Percentiles rank a stretch among this genome's conserved stretches.
These are phyloP conservation scores for Micractinium conductrix DNA, from an alignment of 139 green algal species.

Conservation along the genomic window DNA sequence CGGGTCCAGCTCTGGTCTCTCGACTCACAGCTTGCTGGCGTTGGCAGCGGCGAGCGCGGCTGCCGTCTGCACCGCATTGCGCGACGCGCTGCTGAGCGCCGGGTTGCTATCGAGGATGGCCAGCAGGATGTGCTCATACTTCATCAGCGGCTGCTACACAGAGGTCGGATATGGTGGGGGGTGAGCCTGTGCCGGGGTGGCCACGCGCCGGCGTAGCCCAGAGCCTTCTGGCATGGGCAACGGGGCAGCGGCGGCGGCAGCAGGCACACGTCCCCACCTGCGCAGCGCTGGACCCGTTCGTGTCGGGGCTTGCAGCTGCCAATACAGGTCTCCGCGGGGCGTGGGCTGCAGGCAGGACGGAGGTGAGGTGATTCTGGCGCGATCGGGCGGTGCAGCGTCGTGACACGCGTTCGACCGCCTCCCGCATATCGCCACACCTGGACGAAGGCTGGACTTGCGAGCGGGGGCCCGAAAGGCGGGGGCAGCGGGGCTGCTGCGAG, in stretches of 20 bases:
- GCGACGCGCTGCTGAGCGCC: slow-evolving; percentile 8
- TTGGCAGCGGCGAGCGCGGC: slow-evolving; percentile 12
- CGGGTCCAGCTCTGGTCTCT: background rate
- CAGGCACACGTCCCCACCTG: background rate
- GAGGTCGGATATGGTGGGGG: too few species aligned
- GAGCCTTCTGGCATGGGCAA: background rate
- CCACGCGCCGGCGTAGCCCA: background rate
- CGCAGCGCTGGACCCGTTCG: background rate
- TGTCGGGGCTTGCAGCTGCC: background rate
- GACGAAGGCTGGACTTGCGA: too few species aligned
- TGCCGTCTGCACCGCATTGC: slow-evolving; percentile 13
- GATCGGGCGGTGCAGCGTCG: background rate
- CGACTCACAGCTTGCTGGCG: slow-evolving; percentile 24
- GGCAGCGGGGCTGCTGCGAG: background rate
- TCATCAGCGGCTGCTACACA: background rate
- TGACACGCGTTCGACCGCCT: too few species aligned
- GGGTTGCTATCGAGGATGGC: slow-evolving; percentile 43
- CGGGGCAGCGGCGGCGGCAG: background rate
- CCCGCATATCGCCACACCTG: too few species aligned
- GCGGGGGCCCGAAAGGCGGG: background rate
- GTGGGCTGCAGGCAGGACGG: background rate
- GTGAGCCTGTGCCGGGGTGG: too few species aligned
- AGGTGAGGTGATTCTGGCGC: background rate
- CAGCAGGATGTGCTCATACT: slow-evolving; percentile 43
- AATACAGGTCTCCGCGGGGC: background rate